phyloP scores from a whole-genome alignment of 2,329 filamentous ascomycete species.

The Sclerotinia glacialis region DNA sequence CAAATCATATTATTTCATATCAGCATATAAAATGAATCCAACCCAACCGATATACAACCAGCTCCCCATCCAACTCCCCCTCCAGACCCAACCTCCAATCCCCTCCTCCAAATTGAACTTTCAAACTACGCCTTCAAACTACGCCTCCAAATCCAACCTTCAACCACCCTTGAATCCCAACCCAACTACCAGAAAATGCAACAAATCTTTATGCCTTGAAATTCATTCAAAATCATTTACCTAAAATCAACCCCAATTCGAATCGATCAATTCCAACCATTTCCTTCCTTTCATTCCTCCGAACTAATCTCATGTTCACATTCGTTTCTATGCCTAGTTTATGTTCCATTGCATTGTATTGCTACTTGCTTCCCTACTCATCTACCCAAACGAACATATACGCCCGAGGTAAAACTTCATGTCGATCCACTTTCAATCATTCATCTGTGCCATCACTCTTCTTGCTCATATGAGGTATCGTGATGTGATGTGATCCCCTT shows the following conservation, averaged over 20 bases:
- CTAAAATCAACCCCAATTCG: neutral
- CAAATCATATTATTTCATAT: neutral
- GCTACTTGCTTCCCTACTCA: too few species aligned
- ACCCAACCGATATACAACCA: neutral
- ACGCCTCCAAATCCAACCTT: neutral
- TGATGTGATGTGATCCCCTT: neutral
- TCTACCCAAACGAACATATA: too few species aligned
- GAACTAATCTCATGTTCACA: neutral
- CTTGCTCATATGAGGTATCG: neutral
- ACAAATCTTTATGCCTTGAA: neutral
- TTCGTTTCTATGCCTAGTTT: neutral
- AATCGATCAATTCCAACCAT: neutral
- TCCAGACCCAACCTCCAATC: neutral
- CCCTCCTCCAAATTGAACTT: neutral
- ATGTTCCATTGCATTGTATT: too few species aligned
- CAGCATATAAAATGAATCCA: neutral
- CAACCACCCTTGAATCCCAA: neutral
- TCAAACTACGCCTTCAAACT: neutral
- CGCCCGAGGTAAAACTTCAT: neutral
- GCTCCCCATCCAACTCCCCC: neutral
- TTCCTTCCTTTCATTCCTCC: neutral
- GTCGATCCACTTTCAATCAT: neutral
- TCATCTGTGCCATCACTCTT: neutral
- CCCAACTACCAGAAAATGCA: conserved; percentile 11
- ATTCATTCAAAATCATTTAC: neutral